Evolutionary conservation across 2,329 filamentous ascomycete species (phyloP).

Genomic region (Coniochaeta hoffmannii): DNA sequence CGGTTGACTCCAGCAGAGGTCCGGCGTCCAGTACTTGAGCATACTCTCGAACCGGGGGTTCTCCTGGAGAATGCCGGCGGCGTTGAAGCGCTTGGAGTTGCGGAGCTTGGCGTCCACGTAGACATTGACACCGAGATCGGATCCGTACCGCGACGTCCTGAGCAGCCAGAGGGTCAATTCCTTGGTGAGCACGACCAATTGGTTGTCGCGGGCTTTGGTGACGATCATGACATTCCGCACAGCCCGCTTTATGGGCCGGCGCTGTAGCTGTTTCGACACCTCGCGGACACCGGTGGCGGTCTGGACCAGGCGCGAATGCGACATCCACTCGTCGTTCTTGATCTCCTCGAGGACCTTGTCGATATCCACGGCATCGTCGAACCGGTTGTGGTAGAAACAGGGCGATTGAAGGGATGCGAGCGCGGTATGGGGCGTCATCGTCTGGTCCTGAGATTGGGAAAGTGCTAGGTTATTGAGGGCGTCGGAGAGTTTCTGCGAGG

Average conservation of each 20-base stretch:
- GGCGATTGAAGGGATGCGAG: conserved; percentile 76
- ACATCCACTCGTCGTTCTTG: conserved; percentile 79
- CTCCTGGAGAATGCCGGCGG: conserved; percentile 61
- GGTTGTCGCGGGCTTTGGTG: conserved; percentile 94
- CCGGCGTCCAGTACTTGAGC: conserved; percentile 93
- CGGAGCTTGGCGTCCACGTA: conserved; percentile 96
- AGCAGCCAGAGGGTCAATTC: conserved; percentile 86
- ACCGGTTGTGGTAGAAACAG: conserved; percentile 96
- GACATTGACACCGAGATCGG: conserved; percentile 85
- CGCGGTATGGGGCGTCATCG: conserved; percentile 34
- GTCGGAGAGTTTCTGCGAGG: conserved; percentile 57
- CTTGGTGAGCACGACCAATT: conserved; percentile 79
- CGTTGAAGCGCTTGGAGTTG: conserved; percentile 81
- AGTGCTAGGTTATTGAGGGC: conserved; percentile 46
- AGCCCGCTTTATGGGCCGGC: conserved; percentile 83
- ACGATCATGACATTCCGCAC: conserved; percentile 97
- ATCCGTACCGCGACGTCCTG: conserved; percentile 81
- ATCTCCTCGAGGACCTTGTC: conserved; percentile 94
- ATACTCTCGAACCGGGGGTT: conserved; percentile 73
- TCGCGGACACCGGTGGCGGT: conserved; percentile 93
- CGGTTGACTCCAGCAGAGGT: conserved; percentile 87
- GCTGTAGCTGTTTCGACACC: conserved; percentile 90
- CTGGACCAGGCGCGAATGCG: conserved; percentile 88
- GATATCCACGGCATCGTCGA: conserved; percentile 93
- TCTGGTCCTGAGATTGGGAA: conserved; percentile 10